A percentile compares a stretch with the other conserved stretches of the same genome.
These are phyloP conservation scores for Fennellomyces sp. DNA, from an alignment of 371 early-diverging fungal species.

Conservation along the genomic window DNA sequence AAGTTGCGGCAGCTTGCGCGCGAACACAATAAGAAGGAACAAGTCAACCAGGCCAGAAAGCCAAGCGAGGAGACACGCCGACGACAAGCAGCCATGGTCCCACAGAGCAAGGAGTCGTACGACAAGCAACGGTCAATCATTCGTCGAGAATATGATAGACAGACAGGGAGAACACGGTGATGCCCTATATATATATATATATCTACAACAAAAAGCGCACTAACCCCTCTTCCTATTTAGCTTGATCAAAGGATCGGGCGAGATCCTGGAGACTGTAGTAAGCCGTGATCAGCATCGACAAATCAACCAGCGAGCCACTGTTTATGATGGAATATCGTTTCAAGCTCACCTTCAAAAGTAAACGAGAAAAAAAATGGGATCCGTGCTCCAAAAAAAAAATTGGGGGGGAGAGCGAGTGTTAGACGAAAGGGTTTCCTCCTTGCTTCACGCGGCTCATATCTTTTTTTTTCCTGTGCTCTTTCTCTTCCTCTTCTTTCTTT, in stretches of 20 bases:
- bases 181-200: background rate
- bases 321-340: constrained; percentile 33
- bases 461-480: constrained; percentile 3
- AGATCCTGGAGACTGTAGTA: constrained; percentile 52
- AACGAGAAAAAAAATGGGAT: background rate
- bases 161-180: constrained; percentile 52
- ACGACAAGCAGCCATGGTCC: constrained; percentile 20
- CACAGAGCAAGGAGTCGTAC: constrained; percentile 46
- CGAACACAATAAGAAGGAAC: background rate
- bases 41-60: background rate
- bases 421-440: constrained; percentile 1
- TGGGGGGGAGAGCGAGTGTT: background rate
- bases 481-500: constrained; percentile 10
- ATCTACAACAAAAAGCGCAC: background rate
- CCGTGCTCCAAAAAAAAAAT: background rate
- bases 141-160: constrained; percentile 42
- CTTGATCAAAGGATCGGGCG: constrained; percentile 48
- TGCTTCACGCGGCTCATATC: background rate
- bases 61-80: background rate
- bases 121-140: constrained; percentile 36
- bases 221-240: constrained; percentile 15
- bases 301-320: constrained; percentile 43
- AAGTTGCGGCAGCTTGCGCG: background rate
- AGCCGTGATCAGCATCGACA: constrained; percentile 37
- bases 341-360: constrained; percentile 5